Evolutionary conservation across 2,329 filamentous ascomycete species (phyloP), one percentile per base, ranked within the genome.

Genomic region (Sporothrix schenckii): DNA sequence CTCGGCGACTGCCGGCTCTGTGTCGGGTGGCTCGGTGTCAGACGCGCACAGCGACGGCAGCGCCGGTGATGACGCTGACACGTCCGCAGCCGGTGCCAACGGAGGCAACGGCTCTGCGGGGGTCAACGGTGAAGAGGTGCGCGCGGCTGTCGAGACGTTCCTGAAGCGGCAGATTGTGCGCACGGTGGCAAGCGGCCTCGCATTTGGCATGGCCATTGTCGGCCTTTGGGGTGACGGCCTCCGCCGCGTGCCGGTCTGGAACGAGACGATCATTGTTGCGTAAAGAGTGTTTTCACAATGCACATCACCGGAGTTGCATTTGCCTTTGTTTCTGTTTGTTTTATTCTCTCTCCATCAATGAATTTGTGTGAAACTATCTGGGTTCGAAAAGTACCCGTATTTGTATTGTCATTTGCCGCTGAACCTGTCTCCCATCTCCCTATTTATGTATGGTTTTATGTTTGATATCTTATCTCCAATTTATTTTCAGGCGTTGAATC

Each of bases 141-240:
- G 86, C 73, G 81, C 79, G 60, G 82, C 85, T 76, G 85, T 89
- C 63, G 85, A 89, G 78, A 79, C 80, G 7, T 85, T 88, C 74
- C 80, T 84, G 54, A 83, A 82, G 77, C 84, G 83, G 74, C 86
- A 88, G 75, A 73, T 86, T 44, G 81, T 86, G 13, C 83, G 86
- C 77, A 86, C 86, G 10, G 82, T 80, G 6, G 75, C 89, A 41
- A 82, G 86, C 2, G 85, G 85, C 3, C 70, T 87, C 56, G 88
- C 84, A 4, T 90, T 91, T 78, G 78, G 83, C 69, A 84, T 91
- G 81, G 85, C 88, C 24, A 82, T 90, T 21, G 80, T 90, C 49
- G 88, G 88, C 19, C 86, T 91, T 75, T 91, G 88, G 88, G 88
- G 88, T 5, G 88, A 90, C 77, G 87, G 87, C 34, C 81, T 81